These are phyloP conservation scores for Lentinula detonsa DNA, from an alignment of 768 basidiomycete species.

Conservation along the genomic window DNA sequence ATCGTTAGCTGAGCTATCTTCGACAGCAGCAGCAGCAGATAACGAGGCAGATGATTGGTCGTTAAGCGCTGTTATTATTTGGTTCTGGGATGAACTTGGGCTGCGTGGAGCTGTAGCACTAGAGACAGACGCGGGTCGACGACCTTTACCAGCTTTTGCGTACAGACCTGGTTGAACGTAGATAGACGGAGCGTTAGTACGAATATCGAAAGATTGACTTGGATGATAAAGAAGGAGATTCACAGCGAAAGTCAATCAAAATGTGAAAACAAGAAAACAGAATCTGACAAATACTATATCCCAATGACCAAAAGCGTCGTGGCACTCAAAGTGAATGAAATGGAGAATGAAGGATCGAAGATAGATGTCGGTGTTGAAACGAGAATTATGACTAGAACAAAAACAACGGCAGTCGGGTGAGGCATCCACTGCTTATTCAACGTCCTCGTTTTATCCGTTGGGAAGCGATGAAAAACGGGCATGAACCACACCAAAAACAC, in stretches of 20 bases:
- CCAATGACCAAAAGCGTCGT: slow-evolving; percentile 8
- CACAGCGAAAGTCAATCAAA: not conserved
- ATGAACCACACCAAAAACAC: not conserved
- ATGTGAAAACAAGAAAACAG: slow-evolving; percentile 12
- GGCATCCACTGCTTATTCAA: not conserved
- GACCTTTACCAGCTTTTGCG: slow-evolving; percentile 4
- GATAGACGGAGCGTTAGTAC: not conserved
- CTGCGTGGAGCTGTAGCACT: not conserved
- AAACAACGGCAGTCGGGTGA: not conserved
- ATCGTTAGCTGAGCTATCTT: not conserved
- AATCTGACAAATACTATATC: not conserved
- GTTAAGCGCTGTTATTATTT: not conserved
- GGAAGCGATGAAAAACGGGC: not conserved
- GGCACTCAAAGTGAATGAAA: slow-evolving; percentile 12
- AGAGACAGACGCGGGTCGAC: not conserved
- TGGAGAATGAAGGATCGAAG: not conserved
- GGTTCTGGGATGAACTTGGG: not conserved
- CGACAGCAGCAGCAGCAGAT: not conserved
- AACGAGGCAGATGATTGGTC: not conserved
- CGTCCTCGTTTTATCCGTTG: not conserved
- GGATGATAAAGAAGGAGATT: not conserved
- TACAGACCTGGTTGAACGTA: not conserved
- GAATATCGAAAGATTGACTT: not conserved
- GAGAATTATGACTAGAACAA: not conserved
- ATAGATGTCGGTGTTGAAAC: not conserved